phyloP scores from a whole-genome alignment of 371 early-diverging fungal genomes.

The Smittium culicis region DNA sequence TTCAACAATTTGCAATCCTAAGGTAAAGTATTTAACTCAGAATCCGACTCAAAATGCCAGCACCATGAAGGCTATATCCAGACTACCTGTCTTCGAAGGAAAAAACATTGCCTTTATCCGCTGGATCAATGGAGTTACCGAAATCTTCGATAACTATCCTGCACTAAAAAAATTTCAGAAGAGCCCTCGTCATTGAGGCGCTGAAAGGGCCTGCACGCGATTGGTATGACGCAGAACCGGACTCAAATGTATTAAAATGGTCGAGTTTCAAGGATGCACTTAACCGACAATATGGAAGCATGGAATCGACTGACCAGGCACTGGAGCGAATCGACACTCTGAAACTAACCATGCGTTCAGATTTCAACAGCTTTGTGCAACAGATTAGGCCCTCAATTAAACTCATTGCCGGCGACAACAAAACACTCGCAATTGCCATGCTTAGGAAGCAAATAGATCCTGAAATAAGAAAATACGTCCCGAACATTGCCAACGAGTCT shows the following conservation, averaged over 20 bases:
- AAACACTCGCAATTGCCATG: background rate
- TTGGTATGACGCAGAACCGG: slow-evolving; percentile 2
- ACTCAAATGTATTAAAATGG: background rate
- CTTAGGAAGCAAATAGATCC: slow-evolving; percentile 6
- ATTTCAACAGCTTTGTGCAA: slow-evolving; percentile 3
- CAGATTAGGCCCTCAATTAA: background rate
- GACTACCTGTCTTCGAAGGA: background rate
- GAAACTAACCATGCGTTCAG: slow-evolving; percentile 2
- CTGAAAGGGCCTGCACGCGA: background rate
- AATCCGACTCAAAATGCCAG: background rate
- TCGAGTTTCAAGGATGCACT: background rate
- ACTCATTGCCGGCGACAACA: background rate
- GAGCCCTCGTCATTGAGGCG: background rate
- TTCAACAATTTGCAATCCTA: background rate
- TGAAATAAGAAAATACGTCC: slow-evolving; percentile 1
- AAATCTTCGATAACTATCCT: slow-evolving; percentile 1
- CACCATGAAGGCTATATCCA: background rate
- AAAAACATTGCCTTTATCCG: background rate
- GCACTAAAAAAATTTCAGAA: background rate
- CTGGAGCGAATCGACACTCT: background rate
- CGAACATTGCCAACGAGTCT: slow-evolving; percentile 5
- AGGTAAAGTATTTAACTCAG: background rate
- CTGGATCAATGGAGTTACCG: background rate
- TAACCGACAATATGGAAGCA: background rate
- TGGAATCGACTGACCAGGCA: background rate